A percentile compares a stretch with the other conserved stretches of the same genome.
These are phyloP conservation scores for Striga asiatica DNA, from an alignment of 257 asterid genomes.

Conservation along the genomic window DNA sequence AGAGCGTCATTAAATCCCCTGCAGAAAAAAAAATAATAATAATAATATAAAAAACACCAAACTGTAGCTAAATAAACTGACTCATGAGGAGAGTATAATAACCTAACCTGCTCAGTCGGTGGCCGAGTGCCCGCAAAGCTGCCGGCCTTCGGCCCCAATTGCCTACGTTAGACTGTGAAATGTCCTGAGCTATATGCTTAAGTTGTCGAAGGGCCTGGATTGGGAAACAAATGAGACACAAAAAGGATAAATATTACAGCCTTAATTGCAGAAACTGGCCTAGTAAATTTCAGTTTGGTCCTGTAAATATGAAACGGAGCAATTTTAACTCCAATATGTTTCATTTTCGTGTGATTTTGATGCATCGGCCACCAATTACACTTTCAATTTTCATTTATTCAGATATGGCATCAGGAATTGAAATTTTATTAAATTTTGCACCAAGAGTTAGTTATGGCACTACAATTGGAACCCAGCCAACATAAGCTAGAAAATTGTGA, in stretches of 20 bases:
- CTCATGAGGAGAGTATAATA: not conserved
- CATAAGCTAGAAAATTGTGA: too few relatives aligned
- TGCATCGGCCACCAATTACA: too few relatives aligned
- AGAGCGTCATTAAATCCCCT: slow-evolving; percentile 87
- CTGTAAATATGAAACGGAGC: too few relatives aligned
- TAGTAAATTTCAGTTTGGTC: too few relatives aligned
- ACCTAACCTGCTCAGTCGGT: slow-evolving; percentile 69
- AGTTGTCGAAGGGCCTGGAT: slow-evolving; percentile 85
- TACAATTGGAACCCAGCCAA: too few relatives aligned
- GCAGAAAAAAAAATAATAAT: not conserved
- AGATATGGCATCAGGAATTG: too few relatives aligned
- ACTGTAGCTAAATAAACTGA: not conserved
- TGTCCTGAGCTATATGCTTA: slow-evolving; percentile 81
- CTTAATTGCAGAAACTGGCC: not conserved
- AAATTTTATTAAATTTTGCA: too few relatives aligned
- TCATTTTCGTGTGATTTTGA: too few relatives aligned
- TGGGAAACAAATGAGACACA: not conserved
- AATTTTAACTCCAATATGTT: too few relatives aligned
- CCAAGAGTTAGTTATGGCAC: too few relatives aligned
- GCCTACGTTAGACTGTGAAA: slow-evolving; percentile 52
- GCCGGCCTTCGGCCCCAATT: slow-evolving; percentile 93
- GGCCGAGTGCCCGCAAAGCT: slow-evolving; percentile 79
- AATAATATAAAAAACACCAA: not conserved
- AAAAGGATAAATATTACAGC: not conserved
- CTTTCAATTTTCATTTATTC: too few relatives aligned